Evolutionary conservation across 75 land plant genomes (phyloP), one percentile per base, ranked within the genome.

Genomic region (Pinus taeda): DNA sequence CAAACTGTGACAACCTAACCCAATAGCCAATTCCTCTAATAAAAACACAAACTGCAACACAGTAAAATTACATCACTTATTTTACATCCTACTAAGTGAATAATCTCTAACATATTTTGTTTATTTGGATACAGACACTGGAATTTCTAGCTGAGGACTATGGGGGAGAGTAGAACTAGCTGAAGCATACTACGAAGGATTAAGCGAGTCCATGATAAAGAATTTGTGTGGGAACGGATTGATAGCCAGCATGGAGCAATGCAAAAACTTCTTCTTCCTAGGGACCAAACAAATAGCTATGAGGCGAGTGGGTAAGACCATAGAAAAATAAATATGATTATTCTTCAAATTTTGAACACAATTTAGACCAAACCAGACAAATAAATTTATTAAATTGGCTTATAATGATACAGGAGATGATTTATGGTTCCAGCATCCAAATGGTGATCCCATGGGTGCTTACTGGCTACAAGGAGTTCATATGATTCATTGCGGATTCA

Each of bases 381-480:
- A 21, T 57, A 24, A 18, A 60, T 30, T 36, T 14, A 15, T 53
- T 74, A 53, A 67, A 49, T 15, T 6, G 18, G 26, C 18, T 57
- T 24, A 45, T 21, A 15, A 20, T 71, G 3, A 8, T 64, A 9
- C 57, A 85, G 88, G 89, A 18, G 91, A 88, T 86, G 91, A 91
- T 67, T 91, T 88, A 63, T 91, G 93, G 90, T 82, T 81, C 29
- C 79, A 90, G 65, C 90, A 90, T 66, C 88, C 88, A 18, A 81
- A 83, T 76, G 92, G 55, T 3, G 91, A 89, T 74, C 88, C 89
- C 45, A 82, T 79, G 81, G 85, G 87, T 39, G 79, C 78, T 5
- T 89, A 75, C 64, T 90, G 89, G 87, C 22, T 90, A 45, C 92
- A 90, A 79, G 92, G 87, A 3, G 77, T 88, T 14, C 93, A 90